A percentile compares a stretch with the other conserved stretches of the same genome.
Conservation (phyloP, 139 green algal genomes). For the Closterium sp. region DNA sequence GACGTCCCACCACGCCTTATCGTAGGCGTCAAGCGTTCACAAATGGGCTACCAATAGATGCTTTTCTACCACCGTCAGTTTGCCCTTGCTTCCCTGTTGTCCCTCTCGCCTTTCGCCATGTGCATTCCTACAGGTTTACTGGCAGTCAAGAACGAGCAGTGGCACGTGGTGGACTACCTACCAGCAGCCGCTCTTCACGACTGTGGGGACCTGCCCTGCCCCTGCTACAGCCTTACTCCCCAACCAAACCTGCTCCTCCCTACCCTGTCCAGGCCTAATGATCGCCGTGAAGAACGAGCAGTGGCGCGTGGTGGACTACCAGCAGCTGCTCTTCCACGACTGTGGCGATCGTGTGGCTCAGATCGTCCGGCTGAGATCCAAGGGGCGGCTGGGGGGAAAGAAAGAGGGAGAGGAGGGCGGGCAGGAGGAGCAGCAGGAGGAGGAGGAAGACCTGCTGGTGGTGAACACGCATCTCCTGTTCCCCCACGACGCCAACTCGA, state of each 20-base stretch:
- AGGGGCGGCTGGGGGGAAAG: not conserved
- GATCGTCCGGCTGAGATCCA: conserved; percentile 27
- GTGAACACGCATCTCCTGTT: conserved; percentile 56
- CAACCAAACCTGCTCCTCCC: not conserved
- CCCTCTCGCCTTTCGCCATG: too few species aligned
- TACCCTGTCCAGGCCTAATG: conserved; percentile 18
- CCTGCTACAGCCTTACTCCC: too few species aligned
- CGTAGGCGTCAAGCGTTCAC: too few species aligned
- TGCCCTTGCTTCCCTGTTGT: too few species aligned
- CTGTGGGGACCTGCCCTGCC: not conserved
- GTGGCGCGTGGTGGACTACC: conserved; percentile 36
- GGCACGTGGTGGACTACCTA: not conserved
- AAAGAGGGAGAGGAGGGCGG: not conserved
- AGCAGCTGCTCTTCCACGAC: conserved; percentile 45
- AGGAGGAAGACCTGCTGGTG: conserved; percentile 24
- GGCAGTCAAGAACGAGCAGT: not conserved
- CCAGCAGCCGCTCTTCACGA: not conserved
- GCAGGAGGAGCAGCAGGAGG: not conserved
- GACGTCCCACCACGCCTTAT: too few species aligned
- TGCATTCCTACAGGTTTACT: too few species aligned
- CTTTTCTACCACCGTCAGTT: too few species aligned
- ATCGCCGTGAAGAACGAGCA: conserved; percentile 3
- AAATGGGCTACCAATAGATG: too few species aligned
- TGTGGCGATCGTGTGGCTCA: conserved; percentile 47
- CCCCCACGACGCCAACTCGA: conserved; percentile 53